Evolutionary conservation across 495 filamentous ascomycete species (phyloP).

Genomic region (Xylaria palmicola): DNA sequence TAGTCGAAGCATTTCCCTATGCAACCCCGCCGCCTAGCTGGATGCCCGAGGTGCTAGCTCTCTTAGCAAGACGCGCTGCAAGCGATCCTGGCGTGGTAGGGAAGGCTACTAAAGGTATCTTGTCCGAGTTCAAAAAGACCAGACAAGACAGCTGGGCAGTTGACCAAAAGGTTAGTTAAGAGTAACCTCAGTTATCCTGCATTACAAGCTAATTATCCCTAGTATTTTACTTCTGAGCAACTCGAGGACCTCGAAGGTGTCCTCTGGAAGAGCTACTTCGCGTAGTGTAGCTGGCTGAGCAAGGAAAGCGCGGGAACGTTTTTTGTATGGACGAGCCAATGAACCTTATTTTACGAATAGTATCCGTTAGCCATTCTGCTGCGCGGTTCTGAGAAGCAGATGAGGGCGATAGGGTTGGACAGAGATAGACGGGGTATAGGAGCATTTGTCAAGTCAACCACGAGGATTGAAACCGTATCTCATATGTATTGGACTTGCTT

Average conservation of each 20-base stretch:
- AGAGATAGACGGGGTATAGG: background rate
- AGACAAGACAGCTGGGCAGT: conserved; percentile 98
- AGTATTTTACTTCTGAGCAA: conserved; percentile 92
- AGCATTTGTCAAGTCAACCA: background rate
- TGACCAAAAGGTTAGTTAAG: conserved; percentile 79
- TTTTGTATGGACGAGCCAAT: background rate
- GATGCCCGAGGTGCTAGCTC: conserved; percentile 91
- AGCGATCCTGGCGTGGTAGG: conserved; percentile 90
- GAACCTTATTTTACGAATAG: background rate
- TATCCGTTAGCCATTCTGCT: background rate
- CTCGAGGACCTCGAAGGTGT: conserved; percentile 94
- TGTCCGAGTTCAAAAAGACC: conserved; percentile 99
- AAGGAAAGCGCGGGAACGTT: background rate
- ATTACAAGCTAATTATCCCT: conserved; percentile 31
- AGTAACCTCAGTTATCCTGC: background rate
- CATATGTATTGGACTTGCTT: background rate
- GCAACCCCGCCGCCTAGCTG: conserved; percentile 85
- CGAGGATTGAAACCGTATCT: background rate
- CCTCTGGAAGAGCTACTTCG: conserved; percentile 99
- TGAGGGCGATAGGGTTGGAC: too few relatives aligned
- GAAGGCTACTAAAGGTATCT: conserved; percentile 92
- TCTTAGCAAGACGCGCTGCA: conserved; percentile 79
- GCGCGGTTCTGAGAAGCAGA: too few relatives aligned
- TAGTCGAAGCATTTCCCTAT: conserved; percentile 97
- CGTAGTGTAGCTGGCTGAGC: conserved; percentile 43